A percentile compares a stretch with the other conserved stretches of the same genome.
phyloP scores from a whole-genome alignment of 495 filamentous ascomycete genomes.

The Xylaria curta region DNA sequence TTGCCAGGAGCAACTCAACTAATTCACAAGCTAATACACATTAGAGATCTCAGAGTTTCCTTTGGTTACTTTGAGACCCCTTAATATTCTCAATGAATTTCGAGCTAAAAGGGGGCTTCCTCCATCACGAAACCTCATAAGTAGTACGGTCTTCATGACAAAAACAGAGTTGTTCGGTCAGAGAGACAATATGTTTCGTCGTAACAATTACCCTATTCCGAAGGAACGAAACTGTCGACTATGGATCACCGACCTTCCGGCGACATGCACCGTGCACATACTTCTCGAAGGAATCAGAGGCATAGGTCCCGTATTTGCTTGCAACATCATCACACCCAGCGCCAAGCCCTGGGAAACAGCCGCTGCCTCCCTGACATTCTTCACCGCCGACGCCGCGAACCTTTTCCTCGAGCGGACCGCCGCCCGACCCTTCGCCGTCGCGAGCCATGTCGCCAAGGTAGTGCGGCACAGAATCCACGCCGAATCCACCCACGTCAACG shows the following conservation, averaged over 20 bases:
- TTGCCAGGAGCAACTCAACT: not conserved
- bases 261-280: slow-evolving; percentile 23
- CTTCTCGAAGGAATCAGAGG: slow-evolving; percentile 39
- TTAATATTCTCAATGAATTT: slow-evolving; percentile 12
- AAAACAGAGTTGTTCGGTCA: not conserved
- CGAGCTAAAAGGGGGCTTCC: not conserved
- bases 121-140: slow-evolving; percentile 15
- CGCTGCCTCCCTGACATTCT: slow-evolving; percentile 47
- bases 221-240: slow-evolving; percentile 42
- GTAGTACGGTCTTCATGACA: not conserved
- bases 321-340: slow-evolving; percentile 33
- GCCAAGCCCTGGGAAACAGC: slow-evolving; percentile 22
- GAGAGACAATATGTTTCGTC: not conserved
- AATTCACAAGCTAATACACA: not conserved
- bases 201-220: slow-evolving; percentile 32
- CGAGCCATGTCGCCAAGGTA: slow-evolving; percentile 2
- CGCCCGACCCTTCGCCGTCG: slow-evolving; percentile 17
- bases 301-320: slow-evolving; percentile 40
- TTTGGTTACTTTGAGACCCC: not conserved
- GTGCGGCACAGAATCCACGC: slow-evolving; percentile 21
- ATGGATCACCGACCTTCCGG: slow-evolving; percentile 43
- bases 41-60: not conserved
- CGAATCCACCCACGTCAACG: not conserved
- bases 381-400: slow-evolving; percentile 36
- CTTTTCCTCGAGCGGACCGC: slow-evolving; percentile 22